phyloP scores from a whole-genome alignment of 306 rosid species.

The Acmispon strigosus region DNA sequence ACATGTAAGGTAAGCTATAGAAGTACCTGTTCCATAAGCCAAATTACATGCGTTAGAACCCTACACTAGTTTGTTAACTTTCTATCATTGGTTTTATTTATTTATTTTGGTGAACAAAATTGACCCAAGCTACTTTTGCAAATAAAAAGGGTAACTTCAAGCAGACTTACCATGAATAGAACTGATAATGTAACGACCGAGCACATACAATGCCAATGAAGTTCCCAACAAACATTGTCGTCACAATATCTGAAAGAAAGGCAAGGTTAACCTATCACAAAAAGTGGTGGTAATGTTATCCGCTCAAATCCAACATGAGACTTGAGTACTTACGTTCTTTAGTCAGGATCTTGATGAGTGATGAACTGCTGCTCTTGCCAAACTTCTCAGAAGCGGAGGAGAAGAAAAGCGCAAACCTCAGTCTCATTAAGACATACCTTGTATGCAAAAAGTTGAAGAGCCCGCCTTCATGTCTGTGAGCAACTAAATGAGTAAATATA shows the following conservation, averaged over 20 bases:
- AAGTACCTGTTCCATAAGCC: constrained; percentile 64
- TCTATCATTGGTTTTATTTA: neutral
- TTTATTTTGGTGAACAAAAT: neutral
- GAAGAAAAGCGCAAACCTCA: constrained; percentile 37
- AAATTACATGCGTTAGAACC: constrained; percentile 13
- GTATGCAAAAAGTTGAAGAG: constrained; percentile 64
- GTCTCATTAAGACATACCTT: constrained; percentile 44
- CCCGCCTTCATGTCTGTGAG: constrained; percentile 90
- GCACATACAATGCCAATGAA: constrained; percentile 92
- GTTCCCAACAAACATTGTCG: constrained; percentile 86
- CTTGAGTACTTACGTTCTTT: constrained; percentile 50
- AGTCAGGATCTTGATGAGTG: constrained; percentile 53
- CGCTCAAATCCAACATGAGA: constrained; percentile 3
- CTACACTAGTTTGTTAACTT: neutral
- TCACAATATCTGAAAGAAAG: constrained; percentile 66
- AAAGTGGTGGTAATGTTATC: neutral
- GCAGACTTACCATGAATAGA: constrained; percentile 81
- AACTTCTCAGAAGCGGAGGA: constrained; percentile 36
- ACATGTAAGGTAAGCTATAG: constrained; percentile 75
- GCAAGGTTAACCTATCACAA: neutral
- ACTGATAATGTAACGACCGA: constrained; percentile 91
- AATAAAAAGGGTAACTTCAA: constrained; percentile 7
- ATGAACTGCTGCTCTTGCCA: constrained; percentile 25
- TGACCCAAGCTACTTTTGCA: constrained; percentile 4
- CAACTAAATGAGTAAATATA: constrained; percentile 21